Conservation (phyloP, 106 monocot species). For the Dioscorea alata region DNA sequence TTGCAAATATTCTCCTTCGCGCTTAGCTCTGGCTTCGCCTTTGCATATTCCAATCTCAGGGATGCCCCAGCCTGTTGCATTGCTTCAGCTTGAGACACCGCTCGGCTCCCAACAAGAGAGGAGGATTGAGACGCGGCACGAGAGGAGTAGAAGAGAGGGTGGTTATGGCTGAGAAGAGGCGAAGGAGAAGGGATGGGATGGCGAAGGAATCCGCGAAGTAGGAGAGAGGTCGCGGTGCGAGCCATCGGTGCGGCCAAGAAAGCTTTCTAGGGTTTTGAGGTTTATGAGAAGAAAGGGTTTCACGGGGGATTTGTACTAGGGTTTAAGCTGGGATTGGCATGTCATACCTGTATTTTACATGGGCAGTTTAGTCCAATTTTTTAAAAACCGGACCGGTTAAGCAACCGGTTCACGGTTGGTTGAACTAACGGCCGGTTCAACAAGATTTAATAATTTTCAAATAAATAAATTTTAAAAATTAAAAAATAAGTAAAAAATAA, state of each 20-base stretch:
- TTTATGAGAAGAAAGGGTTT: background rate
- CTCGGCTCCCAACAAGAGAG: background rate
- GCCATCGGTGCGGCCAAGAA: slow-evolving; percentile 1
- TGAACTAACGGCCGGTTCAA: too few relatives aligned
- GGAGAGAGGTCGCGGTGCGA: slow-evolving; percentile 9
- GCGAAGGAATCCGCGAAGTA: slow-evolving; percentile 18
- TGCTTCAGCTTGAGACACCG: background rate
- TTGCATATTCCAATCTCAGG: slow-evolving; percentile 12
- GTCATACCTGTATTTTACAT: too few relatives aligned
- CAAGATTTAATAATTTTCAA: too few relatives aligned
- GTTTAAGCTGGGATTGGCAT: too few relatives aligned
- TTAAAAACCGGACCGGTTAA: too few relatives aligned
- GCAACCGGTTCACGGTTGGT: too few relatives aligned
- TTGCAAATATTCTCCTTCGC: slow-evolving; percentile 35
- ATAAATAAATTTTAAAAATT: too few relatives aligned
- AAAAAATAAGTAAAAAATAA: too few relatives aligned
- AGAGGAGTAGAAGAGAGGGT: slow-evolving; percentile 3
- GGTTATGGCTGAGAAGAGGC: background rate
- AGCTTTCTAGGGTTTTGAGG: background rate
- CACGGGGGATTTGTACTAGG: too few relatives aligned
- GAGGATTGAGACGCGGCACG: slow-evolving; percentile 1
- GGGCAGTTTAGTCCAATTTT: too few relatives aligned
- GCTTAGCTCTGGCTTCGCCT: background rate
- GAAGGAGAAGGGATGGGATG: background rate
- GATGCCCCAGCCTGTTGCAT: too few relatives aligned